Evolutionary conservation across 192 early-diverging fungal genomes (phyloP).

Genomic region (Rhizophagus sp.): DNA sequence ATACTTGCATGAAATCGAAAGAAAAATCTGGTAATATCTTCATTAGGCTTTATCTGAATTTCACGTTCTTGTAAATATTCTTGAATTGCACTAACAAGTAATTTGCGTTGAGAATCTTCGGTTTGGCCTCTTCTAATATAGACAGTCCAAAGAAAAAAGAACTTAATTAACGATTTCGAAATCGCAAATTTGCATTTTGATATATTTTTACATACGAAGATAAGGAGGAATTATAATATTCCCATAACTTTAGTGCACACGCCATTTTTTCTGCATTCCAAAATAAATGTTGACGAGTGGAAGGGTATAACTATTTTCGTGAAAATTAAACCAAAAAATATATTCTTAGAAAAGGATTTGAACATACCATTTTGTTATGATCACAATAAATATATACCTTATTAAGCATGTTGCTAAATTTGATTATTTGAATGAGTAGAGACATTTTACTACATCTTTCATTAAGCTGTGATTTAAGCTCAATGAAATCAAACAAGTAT

Average conservation of each 20-base stretch:
- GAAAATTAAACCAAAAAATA: neutral
- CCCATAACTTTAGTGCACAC: slow-evolving; percentile 10
- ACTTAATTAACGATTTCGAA: neutral
- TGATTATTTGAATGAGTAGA: slow-evolving; percentile 22
- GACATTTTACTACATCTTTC: slow-evolving; percentile 23
- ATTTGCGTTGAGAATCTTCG: neutral
- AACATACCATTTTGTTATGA: neutral
- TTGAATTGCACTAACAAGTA: slow-evolving; percentile 6
- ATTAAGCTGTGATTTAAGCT: slow-evolving; percentile 22
- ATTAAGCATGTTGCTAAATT: slow-evolving; percentile 7
- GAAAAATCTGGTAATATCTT: slow-evolving; percentile 23
- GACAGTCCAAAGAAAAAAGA: neutral
- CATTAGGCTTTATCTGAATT: neutral
- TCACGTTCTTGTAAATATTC: slow-evolving; percentile 9
- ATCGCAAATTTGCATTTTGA: neutral
- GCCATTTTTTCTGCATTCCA: slow-evolving; percentile 33
- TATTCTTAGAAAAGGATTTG: too few relatives aligned
- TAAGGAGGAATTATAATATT: neutral
- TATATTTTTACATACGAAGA: neutral
- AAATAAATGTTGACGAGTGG: slow-evolving; percentile 22
- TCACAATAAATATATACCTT: slow-evolving; percentile 7
- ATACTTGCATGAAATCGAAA: slow-evolving; percentile 10
- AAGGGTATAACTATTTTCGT: neutral
- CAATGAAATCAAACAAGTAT: slow-evolving; percentile 15
- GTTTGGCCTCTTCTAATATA: neutral